Percentiles rank a stretch among this genome's conserved stretches.
Evolutionary conservation across 768 basidiomycete species (phyloP).

Genomic region (Lentinus tigrinus): DNA sequence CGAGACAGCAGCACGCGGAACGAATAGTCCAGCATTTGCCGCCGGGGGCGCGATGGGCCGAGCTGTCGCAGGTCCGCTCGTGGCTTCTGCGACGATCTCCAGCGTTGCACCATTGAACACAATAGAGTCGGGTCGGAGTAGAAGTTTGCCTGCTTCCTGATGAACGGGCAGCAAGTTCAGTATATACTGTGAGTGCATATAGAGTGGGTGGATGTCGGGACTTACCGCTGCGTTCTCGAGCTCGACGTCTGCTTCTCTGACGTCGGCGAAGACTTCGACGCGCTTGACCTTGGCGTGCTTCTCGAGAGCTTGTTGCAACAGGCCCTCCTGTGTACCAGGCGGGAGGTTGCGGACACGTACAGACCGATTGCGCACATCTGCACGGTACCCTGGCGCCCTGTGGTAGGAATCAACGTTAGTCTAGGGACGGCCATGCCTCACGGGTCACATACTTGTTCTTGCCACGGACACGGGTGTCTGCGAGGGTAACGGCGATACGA

Average conservation of each 20-base stretch:
- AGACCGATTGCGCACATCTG: conserved; percentile 65
- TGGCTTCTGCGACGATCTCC: conserved; percentile 53
- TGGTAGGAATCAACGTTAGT: not conserved
- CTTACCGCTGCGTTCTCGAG: conserved; percentile 65
- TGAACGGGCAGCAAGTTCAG: not conserved
- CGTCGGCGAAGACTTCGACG: conserved; percentile 68
- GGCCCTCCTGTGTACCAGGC: conserved; percentile 77
- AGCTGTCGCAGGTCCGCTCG: conserved; percentile 6
- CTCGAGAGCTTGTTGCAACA: conserved; percentile 87
- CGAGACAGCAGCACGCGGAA: conserved; percentile 63
- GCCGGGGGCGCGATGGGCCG: conserved; percentile 31
- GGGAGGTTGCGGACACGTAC: conserved; percentile 78
- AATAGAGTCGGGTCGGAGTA: conserved; percentile 72
- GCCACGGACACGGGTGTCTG: conserved; percentile 56
- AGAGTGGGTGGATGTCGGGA: conserved; percentile 6
- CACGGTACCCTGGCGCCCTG: conserved; percentile 33
- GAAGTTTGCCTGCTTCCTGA: conserved; percentile 81
- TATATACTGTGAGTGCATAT: too few relatives aligned
- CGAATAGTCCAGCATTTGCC: conserved; percentile 50
- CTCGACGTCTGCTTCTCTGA: conserved; percentile 62
- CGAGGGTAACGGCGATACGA: conserved; percentile 85
- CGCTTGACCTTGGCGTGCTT: conserved; percentile 71
- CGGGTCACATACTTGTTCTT: conserved; percentile 29
- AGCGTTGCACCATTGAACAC: conserved; percentile 64
- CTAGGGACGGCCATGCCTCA: too few relatives aligned